These are phyloP conservation scores for Nitzschia palea DNA, from an alignment of 108 stramenopile species.

Conservation along the genomic window DNA sequence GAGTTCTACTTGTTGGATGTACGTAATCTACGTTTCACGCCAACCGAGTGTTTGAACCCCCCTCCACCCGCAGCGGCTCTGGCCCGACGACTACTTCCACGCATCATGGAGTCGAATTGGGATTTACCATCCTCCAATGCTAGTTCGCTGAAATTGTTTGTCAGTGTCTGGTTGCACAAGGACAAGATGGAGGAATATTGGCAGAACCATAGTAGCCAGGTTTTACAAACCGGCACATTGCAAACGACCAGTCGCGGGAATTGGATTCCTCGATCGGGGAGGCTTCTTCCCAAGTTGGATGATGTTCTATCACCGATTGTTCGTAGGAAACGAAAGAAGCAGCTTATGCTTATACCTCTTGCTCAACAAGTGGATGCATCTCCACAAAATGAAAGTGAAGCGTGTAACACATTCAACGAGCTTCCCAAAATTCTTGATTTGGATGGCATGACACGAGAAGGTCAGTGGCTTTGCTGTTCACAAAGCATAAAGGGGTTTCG, in stretches of 20 bases:
- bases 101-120: neutral
- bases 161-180: neutral
- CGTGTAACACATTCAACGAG: too few relatives aligned
- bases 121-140: neutral
- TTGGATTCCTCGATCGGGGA: neutral
- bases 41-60: neutral
- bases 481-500: neutral
- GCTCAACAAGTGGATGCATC: neutral
- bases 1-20: slow-evolving; percentile 5
- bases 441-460: neutral
- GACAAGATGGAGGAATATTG: neutral
- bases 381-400: neutral
- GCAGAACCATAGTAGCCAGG: too few relatives aligned
- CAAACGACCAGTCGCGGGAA: neutral
- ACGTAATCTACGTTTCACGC: neutral
- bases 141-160: neutral
- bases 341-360: neutral
- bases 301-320: neutral
- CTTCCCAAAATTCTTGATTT: neutral
- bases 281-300: neutral
- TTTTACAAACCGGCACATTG: too few relatives aligned
- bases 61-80: neutral
- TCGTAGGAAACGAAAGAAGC: neutral
- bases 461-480: neutral
- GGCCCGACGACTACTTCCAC: slow-evolving; percentile 3